A percentile compares a stretch with the other conserved stretches of the same genome.
Conservation (phyloP, 163 green algal species). For the Coccomyxa subellipsoidea region DNA sequence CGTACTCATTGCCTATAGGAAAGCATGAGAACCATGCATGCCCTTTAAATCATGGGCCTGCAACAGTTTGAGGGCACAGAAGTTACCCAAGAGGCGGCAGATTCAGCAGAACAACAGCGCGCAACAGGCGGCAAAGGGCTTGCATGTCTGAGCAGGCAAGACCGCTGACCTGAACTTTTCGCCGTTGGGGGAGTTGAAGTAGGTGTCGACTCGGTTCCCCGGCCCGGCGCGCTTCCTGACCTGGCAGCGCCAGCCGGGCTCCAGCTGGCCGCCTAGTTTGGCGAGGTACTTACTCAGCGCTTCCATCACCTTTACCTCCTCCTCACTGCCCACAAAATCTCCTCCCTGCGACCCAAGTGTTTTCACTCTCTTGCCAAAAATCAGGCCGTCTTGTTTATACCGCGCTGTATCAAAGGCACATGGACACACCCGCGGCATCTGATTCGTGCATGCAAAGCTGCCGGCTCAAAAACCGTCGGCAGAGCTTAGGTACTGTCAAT, state of each 20-base stretch:
- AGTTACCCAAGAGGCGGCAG: no score
- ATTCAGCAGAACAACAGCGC: no score
- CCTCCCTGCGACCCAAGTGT: background rate
- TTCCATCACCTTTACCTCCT: background rate
- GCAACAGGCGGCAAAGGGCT: no score
- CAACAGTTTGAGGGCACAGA: no score
- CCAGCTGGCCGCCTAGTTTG: background rate
- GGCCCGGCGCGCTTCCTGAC: background rate
- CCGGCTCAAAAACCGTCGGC: background rate
- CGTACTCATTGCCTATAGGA: no score
- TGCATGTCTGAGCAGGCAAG: background rate
- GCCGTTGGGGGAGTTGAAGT: background rate
- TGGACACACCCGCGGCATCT: no score
- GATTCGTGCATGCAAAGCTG: no score
- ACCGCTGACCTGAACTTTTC: background rate
- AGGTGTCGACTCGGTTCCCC: background rate
- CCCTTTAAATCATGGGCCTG: no score
- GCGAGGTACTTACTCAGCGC: background rate
- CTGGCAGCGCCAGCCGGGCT: constrained; percentile 1
- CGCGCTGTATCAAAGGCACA: no score
- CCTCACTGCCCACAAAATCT: background rate
- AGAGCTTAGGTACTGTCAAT: background rate
- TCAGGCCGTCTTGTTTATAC: no score
- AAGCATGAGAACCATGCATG: no score
- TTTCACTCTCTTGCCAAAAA: no score